Evolutionary conservation across 2,329 filamentous ascomycete species (phyloP).

Genomic region (Ophiostoma himal-ulmi): DNA sequence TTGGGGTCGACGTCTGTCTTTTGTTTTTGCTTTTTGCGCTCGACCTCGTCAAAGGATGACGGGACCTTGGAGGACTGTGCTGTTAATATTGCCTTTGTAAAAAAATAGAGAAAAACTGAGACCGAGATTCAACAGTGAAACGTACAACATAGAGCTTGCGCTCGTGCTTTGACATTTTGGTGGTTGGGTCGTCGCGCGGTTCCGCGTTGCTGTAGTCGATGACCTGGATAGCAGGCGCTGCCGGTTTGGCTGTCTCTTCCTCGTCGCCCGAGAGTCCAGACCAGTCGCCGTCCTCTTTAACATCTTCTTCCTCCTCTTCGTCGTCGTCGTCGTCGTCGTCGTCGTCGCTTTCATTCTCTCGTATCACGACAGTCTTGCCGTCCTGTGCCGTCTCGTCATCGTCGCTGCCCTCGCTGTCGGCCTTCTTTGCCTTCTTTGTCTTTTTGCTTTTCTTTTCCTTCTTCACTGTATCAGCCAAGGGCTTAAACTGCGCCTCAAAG

Average conservation of each 20-base stretch:
- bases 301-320: constrained; percentile 36
- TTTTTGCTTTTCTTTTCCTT: constrained; percentile 19
- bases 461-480: constrained; percentile 44
- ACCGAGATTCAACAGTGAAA: background rate
- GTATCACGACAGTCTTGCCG: constrained; percentile 17
- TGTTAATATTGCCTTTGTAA: constrained; percentile 15
- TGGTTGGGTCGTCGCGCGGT: constrained; percentile 21
- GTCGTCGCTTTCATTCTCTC: constrained; percentile 13
- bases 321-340: constrained; percentile 22
- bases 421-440: constrained; percentile 35
- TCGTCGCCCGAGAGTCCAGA: constrained; percentile 54
- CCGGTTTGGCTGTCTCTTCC: constrained; percentile 26
- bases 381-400: constrained; percentile 26
- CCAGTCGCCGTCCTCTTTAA: constrained; percentile 40
- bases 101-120: background rate
- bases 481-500: constrained; percentile 84
- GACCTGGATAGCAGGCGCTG: constrained; percentile 47
- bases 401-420: constrained; percentile 34
- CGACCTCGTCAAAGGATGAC: constrained; percentile 24
- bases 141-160: constrained; percentile 71
- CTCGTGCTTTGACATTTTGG: constrained; percentile 58
- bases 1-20: constrained; percentile 38
- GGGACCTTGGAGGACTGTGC: constrained; percentile 44
- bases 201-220: constrained; percentile 51
- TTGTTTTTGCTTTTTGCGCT: constrained; percentile 17